Percentiles rank a stretch among this genome's conserved stretches.
phyloP scores from a whole-genome alignment of 2,329 filamentous ascomycete species.

The Elsinoe fawcettii region DNA sequence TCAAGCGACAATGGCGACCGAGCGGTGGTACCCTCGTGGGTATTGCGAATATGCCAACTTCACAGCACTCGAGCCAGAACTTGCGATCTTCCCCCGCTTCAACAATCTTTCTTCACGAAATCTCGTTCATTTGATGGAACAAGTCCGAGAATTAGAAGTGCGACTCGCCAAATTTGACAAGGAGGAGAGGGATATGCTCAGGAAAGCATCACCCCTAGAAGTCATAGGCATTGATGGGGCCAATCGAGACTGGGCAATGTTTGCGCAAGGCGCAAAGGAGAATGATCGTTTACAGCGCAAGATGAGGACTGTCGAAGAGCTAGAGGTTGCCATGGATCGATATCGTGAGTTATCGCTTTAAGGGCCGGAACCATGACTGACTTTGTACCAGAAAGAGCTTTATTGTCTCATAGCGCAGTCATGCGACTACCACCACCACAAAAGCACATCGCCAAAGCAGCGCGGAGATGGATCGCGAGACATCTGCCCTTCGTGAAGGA shows the following conservation, averaged over 20 bases:
- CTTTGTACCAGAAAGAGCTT: background rate
- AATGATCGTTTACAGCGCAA: background rate
- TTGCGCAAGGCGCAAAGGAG: background rate
- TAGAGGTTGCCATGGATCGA: background rate
- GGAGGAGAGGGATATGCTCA: background rate
- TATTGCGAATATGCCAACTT: slow-evolving; percentile 1
- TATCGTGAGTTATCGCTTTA: background rate
- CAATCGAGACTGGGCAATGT: background rate
- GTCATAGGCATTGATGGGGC: background rate
- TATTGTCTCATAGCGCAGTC: background rate
- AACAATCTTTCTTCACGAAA: background rate
- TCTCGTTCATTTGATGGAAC: background rate
- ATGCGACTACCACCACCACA: background rate
- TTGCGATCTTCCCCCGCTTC: background rate
- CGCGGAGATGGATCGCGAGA: background rate
- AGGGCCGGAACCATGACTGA: background rate
- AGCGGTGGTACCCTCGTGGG: background rate
- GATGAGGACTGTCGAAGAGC: background rate
- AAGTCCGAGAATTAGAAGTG: background rate
- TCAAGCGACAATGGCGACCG: background rate
- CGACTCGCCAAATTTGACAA: background rate
- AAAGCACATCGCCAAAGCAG: background rate
- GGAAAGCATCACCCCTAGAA: background rate
- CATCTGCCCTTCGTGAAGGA: background rate
- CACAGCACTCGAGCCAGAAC: background rate